phyloP scores from a whole-genome alignment of 2,329 filamentous ascomycete species.

The Geosmithia morbida region DNA sequence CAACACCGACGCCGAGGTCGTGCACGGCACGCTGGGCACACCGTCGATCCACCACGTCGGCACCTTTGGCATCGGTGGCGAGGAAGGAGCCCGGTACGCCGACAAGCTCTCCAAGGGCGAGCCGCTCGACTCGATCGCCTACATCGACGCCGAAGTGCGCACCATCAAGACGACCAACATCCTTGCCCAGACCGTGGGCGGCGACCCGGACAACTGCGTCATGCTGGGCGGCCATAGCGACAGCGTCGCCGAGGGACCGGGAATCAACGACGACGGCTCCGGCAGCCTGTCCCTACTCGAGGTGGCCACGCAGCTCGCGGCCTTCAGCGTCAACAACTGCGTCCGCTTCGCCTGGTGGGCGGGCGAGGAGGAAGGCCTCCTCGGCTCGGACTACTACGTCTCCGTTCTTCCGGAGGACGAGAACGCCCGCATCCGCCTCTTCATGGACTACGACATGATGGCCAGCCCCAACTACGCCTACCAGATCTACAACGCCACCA shows the following conservation, averaged over 20 bases:
- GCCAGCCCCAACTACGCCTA: slow-evolving; percentile 52
- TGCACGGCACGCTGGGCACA: slow-evolving; percentile 55
- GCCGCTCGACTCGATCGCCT: slow-evolving; percentile 37
- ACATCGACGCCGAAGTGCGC: slow-evolving; percentile 42
- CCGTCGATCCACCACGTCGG: slow-evolving; percentile 46
- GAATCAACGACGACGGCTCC: slow-evolving; percentile 68
- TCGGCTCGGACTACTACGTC: slow-evolving; percentile 50
- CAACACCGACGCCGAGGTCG: slow-evolving; percentile 49
- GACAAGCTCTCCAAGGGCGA: slow-evolving; percentile 36
- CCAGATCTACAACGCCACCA: slow-evolving; percentile 58
- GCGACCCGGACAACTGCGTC: slow-evolving; percentile 48
- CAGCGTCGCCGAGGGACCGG: slow-evolving; percentile 47
- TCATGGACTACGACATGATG: slow-evolving; percentile 61
- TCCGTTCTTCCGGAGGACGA: slow-evolving; percentile 37
- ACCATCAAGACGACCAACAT: slow-evolving; percentile 43
- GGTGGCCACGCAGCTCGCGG: slow-evolving; percentile 42
- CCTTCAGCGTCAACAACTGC: slow-evolving; percentile 47
- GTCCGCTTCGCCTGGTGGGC: slow-evolving; percentile 57
- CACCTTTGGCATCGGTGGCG: slow-evolving; percentile 50
- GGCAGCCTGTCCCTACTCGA: slow-evolving; percentile 49
- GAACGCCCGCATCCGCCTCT: slow-evolving; percentile 47
- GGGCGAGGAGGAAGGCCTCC: slow-evolving; percentile 50
- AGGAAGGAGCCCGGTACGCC: slow-evolving; percentile 42
- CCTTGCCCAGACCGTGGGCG: slow-evolving; percentile 43
- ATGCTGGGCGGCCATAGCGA: slow-evolving; percentile 53